Percentiles rank a stretch among this genome's conserved stretches.
Evolutionary conservation across 495 filamentous ascomycete species (phyloP).

Genomic region (Aspergillus avenaceus): DNA sequence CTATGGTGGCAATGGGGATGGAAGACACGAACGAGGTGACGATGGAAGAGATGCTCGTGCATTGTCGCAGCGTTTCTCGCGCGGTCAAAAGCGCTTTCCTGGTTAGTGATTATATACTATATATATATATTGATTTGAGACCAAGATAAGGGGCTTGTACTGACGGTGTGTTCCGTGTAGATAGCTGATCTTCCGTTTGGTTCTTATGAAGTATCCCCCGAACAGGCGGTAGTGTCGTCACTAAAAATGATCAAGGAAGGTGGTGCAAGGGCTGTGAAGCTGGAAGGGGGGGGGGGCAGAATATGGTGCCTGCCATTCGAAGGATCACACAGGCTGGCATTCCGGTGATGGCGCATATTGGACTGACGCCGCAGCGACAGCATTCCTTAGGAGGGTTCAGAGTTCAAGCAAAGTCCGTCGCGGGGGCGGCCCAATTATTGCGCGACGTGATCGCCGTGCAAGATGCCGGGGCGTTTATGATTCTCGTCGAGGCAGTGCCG

Average conservation of each 20-base stretch:
- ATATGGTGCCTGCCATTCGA: conserved; percentile 82
- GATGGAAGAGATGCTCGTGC: conserved; percentile 90
- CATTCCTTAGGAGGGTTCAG: conserved; percentile 90
- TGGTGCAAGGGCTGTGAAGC: conserved; percentile 80
- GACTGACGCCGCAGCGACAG: conserved; percentile 90
- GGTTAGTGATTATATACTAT: conserved; percentile 45
- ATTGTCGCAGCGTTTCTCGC: conserved; percentile 86
- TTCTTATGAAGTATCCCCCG: conserved; percentile 83
- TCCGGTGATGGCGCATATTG: conserved; percentile 88
- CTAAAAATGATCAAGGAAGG: conserved; percentile 90
- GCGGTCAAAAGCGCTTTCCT: conserved; percentile 82
- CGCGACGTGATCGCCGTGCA: conserved; percentile 86
- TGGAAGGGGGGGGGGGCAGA: conserved; percentile 89
- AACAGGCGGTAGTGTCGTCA: conserved; percentile 80
- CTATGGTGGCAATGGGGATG: conserved; percentile 97
- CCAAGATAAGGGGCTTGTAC: neutral
- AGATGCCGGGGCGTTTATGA: conserved; percentile 81
- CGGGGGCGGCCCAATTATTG: conserved; percentile 67
- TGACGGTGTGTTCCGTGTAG: conserved; percentile 37
- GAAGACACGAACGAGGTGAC: conserved; percentile 86
- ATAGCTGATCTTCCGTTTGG: conserved; percentile 96
- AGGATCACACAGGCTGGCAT: conserved; percentile 86
- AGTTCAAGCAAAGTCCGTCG: conserved; percentile 84
- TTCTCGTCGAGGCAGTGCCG: conserved; percentile 89
- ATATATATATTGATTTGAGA: neutral